Base-by-base conservation (phyloP, 2,329 filamentous ascomycete genomes). In the Colletotrichum karsti region DNA sequence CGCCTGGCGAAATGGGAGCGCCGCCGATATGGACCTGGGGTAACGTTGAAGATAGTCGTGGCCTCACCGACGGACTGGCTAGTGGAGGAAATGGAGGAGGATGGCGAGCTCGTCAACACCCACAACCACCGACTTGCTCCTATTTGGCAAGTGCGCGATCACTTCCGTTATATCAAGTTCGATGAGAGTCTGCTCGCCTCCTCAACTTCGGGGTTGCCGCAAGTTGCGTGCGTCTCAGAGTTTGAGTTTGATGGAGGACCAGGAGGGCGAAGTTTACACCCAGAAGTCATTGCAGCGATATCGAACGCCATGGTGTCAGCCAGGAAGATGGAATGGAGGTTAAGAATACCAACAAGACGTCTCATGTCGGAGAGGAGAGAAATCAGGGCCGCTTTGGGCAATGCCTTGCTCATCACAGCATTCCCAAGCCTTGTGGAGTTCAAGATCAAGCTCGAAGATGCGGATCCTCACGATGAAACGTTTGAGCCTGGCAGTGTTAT, bases 81-180 rank as follows among this genome's bases (percentile, higher is more conserved):
- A 0, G 44, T 51, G 9, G 57, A 60, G 33, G 57, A 60, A 33
- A 60, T 60, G 33, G 30, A 60, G 7, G 57, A 60, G 35, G 44
- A 50, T 22, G 22, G 42, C 4, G 33, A 60, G 10, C 57, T 60
- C 7, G 3, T 22, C 0, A 51, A 39, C 22, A 41, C 26, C 20
- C 30, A 41, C n/a, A 60, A 51, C 12, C 42, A 22, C n/a, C 44
- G 57, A 1, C 30, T 13, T 9, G 57, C 44, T n/a, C 57, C 57
- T 0, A 51, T 51, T 6, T 50, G 57, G 57, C 57, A 60, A 3
- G 44, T 60, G 15, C 44, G 44, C 8, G 42, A 60, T 20, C 24
- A 41, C 7, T 42, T 51, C 26, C 20, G 33, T 9, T 58, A 63
- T 13, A 22, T 57, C 15, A 8, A 33, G 1, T 42, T 63, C 4